These are phyloP conservation scores for Geum urbanum DNA, from an alignment of 306 rosid species.

Conservation along the genomic window DNA sequence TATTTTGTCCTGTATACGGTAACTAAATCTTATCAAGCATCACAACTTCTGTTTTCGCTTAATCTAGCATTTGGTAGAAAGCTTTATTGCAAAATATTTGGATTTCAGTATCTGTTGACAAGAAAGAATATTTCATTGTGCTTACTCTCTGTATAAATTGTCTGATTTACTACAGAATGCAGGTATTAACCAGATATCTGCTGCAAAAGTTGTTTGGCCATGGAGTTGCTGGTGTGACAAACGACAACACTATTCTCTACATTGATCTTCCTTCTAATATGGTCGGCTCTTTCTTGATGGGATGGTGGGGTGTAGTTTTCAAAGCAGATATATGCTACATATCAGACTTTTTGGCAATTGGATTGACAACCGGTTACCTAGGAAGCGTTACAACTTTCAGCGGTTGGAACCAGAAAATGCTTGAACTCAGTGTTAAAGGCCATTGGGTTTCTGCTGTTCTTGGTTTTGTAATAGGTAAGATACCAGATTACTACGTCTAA, in stretches of 20 bases:
- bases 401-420: constrained; percentile 93
- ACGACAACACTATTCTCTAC: constrained; percentile 48
- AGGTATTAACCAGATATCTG: constrained; percentile 73
- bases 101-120: background rate
- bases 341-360: constrained; percentile 73
- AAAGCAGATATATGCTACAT: constrained; percentile 56
- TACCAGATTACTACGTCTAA: background rate
- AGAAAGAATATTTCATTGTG: background rate
- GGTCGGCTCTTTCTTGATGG: constrained; percentile 95
- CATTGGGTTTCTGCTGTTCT: constrained; percentile 59
- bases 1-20: background rate
- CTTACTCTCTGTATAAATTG: background rate
- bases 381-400: constrained; percentile 96
- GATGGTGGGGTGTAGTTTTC: constrained; percentile 89
- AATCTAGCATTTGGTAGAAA: background rate
- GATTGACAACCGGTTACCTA: constrained; percentile 73
- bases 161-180: constrained; percentile 22
- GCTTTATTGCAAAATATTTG: background rate
- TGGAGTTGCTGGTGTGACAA: constrained; percentile 48
- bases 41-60: background rate
- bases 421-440: constrained; percentile 63
- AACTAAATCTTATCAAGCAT: background rate
- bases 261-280: constrained; percentile 90
- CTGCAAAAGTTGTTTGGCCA: constrained; percentile 81
- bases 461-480: constrained; percentile 68